Base-by-base conservation (phyloP, 257 asterid genomes). In the Verbascum thapsus region DNA sequence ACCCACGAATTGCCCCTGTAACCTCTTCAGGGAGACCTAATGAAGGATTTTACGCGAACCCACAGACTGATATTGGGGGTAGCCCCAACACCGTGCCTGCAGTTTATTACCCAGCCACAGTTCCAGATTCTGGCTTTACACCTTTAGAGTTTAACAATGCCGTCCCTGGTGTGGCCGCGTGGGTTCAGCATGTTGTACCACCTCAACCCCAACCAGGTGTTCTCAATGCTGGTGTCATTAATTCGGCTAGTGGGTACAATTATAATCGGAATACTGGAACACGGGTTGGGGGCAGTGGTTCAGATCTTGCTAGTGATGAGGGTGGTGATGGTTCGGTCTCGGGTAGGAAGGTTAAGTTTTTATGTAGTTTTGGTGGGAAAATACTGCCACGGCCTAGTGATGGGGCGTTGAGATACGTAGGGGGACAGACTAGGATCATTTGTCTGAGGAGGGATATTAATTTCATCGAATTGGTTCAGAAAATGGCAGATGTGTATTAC, bases 361-460 rank as follows among this genome's bases (percentile, higher is more conserved):
- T 94, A 78, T 94, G 99, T 72, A 94, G 99, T 83, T 90, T 87
- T 71, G 98, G 96, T 63, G 99, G 99, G 75, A 90, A 85, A 68
- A 90, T 94, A 68, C 48, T 90, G 66, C 99, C 99, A 1, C 83
- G 99, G 49, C 82, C 94, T 41, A 84, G 92, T 75, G 99, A 94
- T 56, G 91, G 95, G 51, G 76, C 85, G 0, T 72, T 94, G 77
- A 85, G 99, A 78, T 94, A 90, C 53, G 98, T 90, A 57, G 98
- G 98, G 64, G 99, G 99, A 66, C 96, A 87, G 64, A 94, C 98
- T 64, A 84, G 95, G 83, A 94, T 94, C 54, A 76, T 90, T 58
- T 85, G 86, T 54, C 76, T 94, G 39, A 85, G 82, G 71, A 81
- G 86, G 74, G 87, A 84, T 74, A 69, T 81, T 30, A 74, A 76